These are phyloP conservation scores for Triticum aestivum DNA, from an alignment of 176 grass and related monocot genomes.

Conservation along the genomic window IWGSC_CS_RefSeq_v2.1 NC_057806.1:399454385-399454884, in stretches of 20 bases:
- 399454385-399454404: conserved; percentile 84
- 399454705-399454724: not conserved
- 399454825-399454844: not conserved
- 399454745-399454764: not conserved
- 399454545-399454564: conserved; percentile 54
- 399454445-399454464: conserved; percentile 75
- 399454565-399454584: conserved; percentile 36
- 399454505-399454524: not conserved
- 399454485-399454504: conserved; percentile 47
- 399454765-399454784: not conserved
- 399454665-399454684: not conserved
- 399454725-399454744: not conserved
- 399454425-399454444: conserved; percentile 76
- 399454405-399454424: conserved; percentile 66
- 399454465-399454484: conserved; percentile 61
- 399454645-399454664: not conserved
- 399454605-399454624: conserved; percentile 38
- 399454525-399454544: conserved; percentile 25
- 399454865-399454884: not conserved
- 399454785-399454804: not conserved
- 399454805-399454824: not conserved
- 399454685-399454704: not conserved
- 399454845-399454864: not conserved
- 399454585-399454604: conserved; percentile 35
- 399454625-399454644: not conserved